Base-by-base conservation (phyloP, 257 asterid genomes). In the Primulina tabacum region DNA sequence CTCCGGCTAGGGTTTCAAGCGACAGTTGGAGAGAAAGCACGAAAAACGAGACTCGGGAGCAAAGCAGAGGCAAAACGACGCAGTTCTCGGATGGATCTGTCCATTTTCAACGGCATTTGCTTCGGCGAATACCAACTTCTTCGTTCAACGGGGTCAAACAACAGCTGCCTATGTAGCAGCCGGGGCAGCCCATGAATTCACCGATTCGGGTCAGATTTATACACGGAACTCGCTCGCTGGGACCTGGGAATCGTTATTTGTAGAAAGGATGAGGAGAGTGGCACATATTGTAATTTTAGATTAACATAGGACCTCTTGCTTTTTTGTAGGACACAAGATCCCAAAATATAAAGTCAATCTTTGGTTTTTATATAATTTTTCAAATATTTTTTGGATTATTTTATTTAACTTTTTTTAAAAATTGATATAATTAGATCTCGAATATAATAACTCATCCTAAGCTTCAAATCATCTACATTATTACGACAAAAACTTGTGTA, bases 41-140 rank as follows among this genome's bases (percentile, higher is more conserved):
- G 8, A 50, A 43, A 71, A 50, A 17, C 71, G 67, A 64, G 76
- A 66, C 59, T 68, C 65, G 62, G 59, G 52, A 60, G 20, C 40
- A 50, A 9, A 5, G 73, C 53, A 47, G 76, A 26, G 60, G 64
- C 18, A 43, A 29, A 72, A 76, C 33, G 65, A 68, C 73, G 63
- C 16, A 71, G 75, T 73, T 80, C 67, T 69, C 80, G 72, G 72
- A 71, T 85, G 75, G 87, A 89, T 82, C 84, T 77, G 78, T 86
- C 88, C 89, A 84, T 83, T 74, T 68, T 78, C 75, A 76, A 75
- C 66, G 83, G 81, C 83, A 82, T 62, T 75, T 64, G 75, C 67
- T 78, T 82, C 81, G 94, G 85, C 89, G 91, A 88, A 82, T 88
- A 90, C 57, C 80, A 76, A 61, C 83, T 70, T 35, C 65, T 38